Conservation (phyloP, 495 filamentous ascomycete species). For the Penicillium soppii region DNA sequence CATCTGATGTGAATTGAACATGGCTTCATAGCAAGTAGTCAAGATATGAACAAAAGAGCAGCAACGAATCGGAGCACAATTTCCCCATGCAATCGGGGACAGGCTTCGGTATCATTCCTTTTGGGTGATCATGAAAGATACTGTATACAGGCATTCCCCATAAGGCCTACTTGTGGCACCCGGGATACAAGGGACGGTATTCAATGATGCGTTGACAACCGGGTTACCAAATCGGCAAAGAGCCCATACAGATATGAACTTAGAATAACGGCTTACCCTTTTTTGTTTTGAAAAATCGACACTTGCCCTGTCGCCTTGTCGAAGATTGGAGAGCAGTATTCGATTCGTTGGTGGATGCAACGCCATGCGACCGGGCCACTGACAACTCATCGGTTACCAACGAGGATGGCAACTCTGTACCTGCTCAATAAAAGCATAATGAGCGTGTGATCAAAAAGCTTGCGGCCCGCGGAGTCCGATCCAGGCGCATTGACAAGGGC, state of each 20-base stretch:
- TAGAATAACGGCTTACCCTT: conserved; percentile 21
- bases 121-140: not conserved
- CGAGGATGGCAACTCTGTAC: conserved; percentile 9
- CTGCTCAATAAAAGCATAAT: conserved; percentile 18
- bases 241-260: conserved; percentile 7
- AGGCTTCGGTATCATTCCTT: conserved; percentile 2
- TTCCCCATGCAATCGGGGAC: not conserved
- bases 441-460: conserved; percentile 41
- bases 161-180: not conserved
- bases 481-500: conserved; percentile 10
- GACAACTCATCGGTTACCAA: conserved; percentile 33
- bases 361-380: conserved; percentile 29
- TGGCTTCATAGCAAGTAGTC: not conserved
- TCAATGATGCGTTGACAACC: conserved; percentile 1
- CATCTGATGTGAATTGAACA: conserved; percentile 1
- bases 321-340: conserved; percentile 21
- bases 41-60: not conserved
- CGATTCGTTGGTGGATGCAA: conserved; percentile 17
- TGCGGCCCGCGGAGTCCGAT: conserved; percentile 28
- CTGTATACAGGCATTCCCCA: conserved; percentile 1
- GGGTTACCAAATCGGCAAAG: not conserved
- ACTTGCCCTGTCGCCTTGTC: conserved; percentile 19
- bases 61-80: not conserved
- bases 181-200: not conserved
- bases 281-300: conserved; percentile 28